Conservation (phyloP, 2,329 filamentous ascomycete genomes). For the Xylaria sp. region DNA sequence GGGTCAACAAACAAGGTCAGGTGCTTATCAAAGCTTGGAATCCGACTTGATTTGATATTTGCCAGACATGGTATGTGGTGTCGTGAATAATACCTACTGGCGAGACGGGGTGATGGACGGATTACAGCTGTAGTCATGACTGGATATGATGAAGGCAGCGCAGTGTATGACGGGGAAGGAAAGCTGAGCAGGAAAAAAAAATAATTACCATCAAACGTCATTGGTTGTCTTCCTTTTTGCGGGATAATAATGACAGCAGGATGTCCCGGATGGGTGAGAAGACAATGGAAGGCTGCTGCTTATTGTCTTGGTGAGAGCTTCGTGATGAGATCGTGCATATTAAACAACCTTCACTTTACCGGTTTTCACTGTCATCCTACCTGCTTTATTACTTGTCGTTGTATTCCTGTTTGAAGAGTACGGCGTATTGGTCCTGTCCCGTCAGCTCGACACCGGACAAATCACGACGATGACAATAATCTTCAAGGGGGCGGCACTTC, state of each 20-base stretch:
- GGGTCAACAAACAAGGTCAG: constrained; percentile 3
- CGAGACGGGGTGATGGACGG: neutral
- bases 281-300: neutral
- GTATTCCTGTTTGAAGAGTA: neutral
- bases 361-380: neutral
- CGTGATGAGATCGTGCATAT: neutral
- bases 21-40: neutral
- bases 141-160: neutral
- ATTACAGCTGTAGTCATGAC: neutral
- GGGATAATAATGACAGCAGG: neutral
- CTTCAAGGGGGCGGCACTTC: neutral
- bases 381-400: too few species aligned
- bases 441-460: neutral
- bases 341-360: neutral
- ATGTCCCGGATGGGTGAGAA: neutral
- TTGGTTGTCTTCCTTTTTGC: neutral
- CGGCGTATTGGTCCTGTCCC: too few species aligned
- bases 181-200: neutral
- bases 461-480: neutral
- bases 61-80: neutral
- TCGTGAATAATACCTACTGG: neutral
- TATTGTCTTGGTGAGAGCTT: neutral
- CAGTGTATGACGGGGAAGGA: neutral
- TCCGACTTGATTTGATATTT: neutral
- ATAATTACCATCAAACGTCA: neutral